phyloP scores from a whole-genome alignment of 345 rosid species.

The Syzygium grande region DNA sequence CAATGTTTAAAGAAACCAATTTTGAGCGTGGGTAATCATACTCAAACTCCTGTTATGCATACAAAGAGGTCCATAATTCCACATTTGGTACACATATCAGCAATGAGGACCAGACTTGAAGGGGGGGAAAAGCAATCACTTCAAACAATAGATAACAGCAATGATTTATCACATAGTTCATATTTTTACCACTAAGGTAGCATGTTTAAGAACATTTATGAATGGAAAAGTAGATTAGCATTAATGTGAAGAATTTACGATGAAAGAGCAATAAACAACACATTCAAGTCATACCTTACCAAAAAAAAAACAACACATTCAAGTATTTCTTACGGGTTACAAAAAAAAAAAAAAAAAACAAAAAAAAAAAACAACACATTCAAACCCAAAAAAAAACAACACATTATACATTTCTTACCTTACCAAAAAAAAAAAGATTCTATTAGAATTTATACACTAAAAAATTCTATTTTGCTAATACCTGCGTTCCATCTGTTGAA shows the following conservation, averaged over 20 bases:
- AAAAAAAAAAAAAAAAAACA: too few species aligned
- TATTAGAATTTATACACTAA: too few species aligned
- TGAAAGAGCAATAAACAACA: not conserved
- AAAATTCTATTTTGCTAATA: too few species aligned
- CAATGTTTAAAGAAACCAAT: not conserved
- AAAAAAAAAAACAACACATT: too few species aligned
- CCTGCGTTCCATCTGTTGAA: not conserved
- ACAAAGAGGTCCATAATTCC: not conserved
- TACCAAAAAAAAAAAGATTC: too few species aligned
- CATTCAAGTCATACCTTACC: too few species aligned
- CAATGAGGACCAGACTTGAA: not conserved
- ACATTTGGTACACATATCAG: not conserved
- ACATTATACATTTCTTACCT: too few species aligned
- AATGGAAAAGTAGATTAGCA: not conserved
- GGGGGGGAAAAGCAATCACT: not conserved
- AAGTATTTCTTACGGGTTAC: too few species aligned
- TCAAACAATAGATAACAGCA: accelerated
- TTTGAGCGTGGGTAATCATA: not conserved
- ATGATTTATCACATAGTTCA: not conserved
- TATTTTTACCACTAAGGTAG: not conserved
- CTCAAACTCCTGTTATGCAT: not conserved
- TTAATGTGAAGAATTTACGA: not conserved
- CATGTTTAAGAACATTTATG: not conserved
- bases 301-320: too few species aligned
- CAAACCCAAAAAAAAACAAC: too few species aligned